Percentiles rank a stretch among this genome's conserved stretches.
Conservation (phyloP, 2,329 filamentous ascomycete genomes). For the Fusarium graminum region DNA sequence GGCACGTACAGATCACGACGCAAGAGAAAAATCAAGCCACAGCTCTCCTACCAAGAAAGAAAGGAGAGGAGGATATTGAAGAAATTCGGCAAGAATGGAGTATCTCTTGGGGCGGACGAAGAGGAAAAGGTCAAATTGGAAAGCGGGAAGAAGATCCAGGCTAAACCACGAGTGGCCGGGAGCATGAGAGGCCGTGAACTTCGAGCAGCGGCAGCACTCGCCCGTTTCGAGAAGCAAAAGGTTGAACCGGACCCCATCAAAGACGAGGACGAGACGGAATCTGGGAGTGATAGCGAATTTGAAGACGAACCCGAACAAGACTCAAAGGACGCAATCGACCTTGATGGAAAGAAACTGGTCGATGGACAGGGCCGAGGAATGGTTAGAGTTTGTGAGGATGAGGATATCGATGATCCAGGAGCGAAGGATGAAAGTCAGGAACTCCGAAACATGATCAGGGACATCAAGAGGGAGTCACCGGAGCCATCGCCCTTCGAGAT, state of each 20-base stretch:
- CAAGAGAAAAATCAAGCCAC: constrained; percentile 66
- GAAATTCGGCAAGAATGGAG: constrained; percentile 81
- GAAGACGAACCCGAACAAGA: constrained; percentile 61
- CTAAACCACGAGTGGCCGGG: constrained; percentile 78
- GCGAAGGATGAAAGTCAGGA: constrained; percentile 70
- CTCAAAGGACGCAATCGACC: constrained; percentile 70
- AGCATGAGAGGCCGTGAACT: constrained; percentile 82
- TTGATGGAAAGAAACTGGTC: constrained; percentile 73
- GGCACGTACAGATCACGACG: constrained; percentile 78
- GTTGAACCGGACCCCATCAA: constrained; percentile 58
- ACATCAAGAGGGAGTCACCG: constrained; percentile 44
- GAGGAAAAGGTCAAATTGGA: constrained; percentile 75
- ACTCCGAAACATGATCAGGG: constrained; percentile 62
- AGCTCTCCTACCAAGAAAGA: constrained; percentile 76
- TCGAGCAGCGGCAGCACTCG: constrained; percentile 80
- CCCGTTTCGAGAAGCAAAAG: constrained; percentile 73
- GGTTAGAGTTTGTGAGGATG: constrained; percentile 81
- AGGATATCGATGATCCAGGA: constrained; percentile 64
- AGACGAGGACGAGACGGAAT: constrained; percentile 55
- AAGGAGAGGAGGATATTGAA: constrained; percentile 79
- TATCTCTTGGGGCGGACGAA: constrained; percentile 77
- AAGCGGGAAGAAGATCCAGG: constrained; percentile 70
- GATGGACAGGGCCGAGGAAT: constrained; percentile 76
- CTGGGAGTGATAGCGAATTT: constrained; percentile 63
- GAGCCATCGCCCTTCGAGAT: not conserved